Conservation (phyloP, 2,329 filamentous ascomycete genomes). For the Dothidotthia symphoricarpi region DNA sequence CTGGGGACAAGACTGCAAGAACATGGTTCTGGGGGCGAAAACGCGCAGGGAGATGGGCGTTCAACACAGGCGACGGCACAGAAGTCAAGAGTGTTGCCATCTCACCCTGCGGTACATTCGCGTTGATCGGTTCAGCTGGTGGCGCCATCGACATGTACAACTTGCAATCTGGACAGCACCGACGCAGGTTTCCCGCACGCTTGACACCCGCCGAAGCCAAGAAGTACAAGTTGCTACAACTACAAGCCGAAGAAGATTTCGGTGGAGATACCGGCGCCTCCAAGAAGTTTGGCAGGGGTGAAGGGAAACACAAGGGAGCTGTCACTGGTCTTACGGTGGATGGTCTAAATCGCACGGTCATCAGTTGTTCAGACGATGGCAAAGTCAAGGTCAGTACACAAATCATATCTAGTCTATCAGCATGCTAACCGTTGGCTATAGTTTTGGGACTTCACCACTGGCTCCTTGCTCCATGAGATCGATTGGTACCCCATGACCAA, state of each 20-base stretch:
- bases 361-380: slow-evolving; percentile 86
- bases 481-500: slow-evolving; percentile 77
- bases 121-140: slow-evolving; percentile 77
- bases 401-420: background rate
- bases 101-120: slow-evolving; percentile 90
- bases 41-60: slow-evolving; percentile 87
- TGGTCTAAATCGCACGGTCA: slow-evolving; percentile 78
- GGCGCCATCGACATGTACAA: slow-evolving; percentile 95
- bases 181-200: slow-evolving; percentile 80
- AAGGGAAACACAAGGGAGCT: slow-evolving; percentile 74
- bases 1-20: slow-evolving; percentile 76
- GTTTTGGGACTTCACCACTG: slow-evolving; percentile 95
- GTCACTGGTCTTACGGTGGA: slow-evolving; percentile 88
- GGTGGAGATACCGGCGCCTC: slow-evolving; percentile 15
- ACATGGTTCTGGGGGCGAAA: slow-evolving; percentile 99
- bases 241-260: slow-evolving; percentile 54
- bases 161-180: slow-evolving; percentile 84
- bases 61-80: slow-evolving; percentile 79
- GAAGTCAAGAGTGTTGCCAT: slow-evolving; percentile 82
- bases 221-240: slow-evolving; percentile 65
- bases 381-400: slow-evolving; percentile 67
- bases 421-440: slow-evolving; percentile 26
- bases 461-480: slow-evolving; percentile 74
- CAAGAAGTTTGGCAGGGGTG: slow-evolving; percentile 47
- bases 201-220: slow-evolving; percentile 76